Evolutionary conservation across 306 rosid genomes (phyloP).

Genomic region (Lathyrus tuberosus): DNA sequence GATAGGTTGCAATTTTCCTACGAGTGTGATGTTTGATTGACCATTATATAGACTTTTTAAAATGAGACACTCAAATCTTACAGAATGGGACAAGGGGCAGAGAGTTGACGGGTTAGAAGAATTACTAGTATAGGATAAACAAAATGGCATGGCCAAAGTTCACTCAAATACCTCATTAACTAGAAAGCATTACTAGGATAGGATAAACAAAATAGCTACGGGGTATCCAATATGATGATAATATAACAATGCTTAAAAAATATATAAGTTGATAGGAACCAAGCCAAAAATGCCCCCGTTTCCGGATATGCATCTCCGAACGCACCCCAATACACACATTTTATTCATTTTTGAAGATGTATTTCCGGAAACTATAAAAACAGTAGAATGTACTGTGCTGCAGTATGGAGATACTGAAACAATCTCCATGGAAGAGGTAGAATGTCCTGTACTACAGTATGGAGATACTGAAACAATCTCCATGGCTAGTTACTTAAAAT

Average conservation of each 20-base stretch:
- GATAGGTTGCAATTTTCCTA: neutral
- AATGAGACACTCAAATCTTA: neutral
- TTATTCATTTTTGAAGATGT: no score
- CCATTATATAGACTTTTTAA: neutral
- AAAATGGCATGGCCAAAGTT: conserved; percentile 11
- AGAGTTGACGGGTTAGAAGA: no score
- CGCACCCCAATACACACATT: no score
- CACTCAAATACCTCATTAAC: neutral
- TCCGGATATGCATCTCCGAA: no score
- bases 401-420: neutral
- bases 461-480: no score
- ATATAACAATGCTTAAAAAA: neutral
- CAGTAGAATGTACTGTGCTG: neutral
- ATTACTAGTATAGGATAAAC: no score
- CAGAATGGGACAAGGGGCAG: no score
- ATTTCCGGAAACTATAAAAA: no score
- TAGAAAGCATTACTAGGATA: conserved; percentile 5
- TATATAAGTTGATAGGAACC: conserved; percentile 2
- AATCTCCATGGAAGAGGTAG: no score
- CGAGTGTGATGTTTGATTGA: neutral
- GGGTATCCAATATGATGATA: neutral
- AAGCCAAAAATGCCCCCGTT: no score
- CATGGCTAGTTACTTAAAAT: neutral
- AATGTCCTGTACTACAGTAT: no score
- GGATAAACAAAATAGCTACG: neutral